These are phyloP conservation scores for Larix kaempferi DNA, from an alignment of 75 land plant genomes.

Conservation along the genomic window DNA sequence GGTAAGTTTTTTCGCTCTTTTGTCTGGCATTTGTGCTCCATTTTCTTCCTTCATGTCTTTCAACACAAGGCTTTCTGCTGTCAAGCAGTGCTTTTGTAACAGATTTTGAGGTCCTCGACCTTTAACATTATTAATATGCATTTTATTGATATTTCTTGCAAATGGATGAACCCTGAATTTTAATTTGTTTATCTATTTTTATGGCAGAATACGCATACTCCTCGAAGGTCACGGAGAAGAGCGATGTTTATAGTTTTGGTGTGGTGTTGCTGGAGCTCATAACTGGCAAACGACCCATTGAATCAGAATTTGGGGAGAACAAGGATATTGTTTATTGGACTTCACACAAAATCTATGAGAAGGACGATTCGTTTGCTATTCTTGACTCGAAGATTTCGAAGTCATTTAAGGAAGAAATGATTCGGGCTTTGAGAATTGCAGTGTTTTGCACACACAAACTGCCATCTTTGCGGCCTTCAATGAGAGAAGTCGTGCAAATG, in stretches of 20 bases:
- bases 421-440: conserved; percentile 61
- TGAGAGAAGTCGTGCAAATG: conserved; percentile 85
- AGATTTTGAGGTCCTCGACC: too few relatives aligned
- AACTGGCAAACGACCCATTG: conserved; percentile 76
- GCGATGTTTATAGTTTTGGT: conserved; percentile 92
- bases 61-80: neutral
- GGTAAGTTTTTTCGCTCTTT: conserved; percentile 21
- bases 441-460: conserved; percentile 62
- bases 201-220: conserved; percentile 62
- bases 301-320: conserved; percentile 72
- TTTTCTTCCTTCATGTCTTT: too few relatives aligned
- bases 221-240: conserved; percentile 63
- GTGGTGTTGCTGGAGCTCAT: conserved; percentile 91
- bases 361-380: conserved; percentile 32
- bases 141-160: too few relatives aligned
- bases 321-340: conserved; percentile 76
- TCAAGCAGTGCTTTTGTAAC: too few relatives aligned
- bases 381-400: conserved; percentile 47
- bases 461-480: conserved; percentile 67
- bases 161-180: too few relatives aligned
- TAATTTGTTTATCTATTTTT: neutral
- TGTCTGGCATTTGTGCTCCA: too few relatives aligned
- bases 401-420: conserved; percentile 43
- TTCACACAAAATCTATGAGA: conserved; percentile 29
- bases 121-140: too few relatives aligned